Evolutionary conservation across 805 yeast genomes (phyloP).

Genomic region (Kurtzmaniella fragi): DNA sequence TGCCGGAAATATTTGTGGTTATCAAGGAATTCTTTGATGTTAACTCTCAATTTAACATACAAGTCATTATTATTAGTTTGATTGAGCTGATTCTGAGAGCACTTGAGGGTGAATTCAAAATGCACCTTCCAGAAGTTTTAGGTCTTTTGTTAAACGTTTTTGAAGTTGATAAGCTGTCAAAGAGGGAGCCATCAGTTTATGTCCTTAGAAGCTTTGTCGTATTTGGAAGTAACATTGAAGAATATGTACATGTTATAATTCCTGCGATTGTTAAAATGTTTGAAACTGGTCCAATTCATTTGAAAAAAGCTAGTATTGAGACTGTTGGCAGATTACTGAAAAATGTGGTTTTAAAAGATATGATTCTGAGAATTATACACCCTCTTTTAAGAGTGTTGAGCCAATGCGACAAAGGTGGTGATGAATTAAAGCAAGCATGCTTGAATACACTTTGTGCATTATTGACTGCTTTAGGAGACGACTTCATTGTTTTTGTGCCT

Average conservation of each 20-base stretch:
- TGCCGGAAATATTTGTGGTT: slow-evolving; percentile 68
- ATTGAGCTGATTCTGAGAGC: slow-evolving; percentile 83
- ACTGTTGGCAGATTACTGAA: slow-evolving; percentile 79
- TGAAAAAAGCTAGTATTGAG: slow-evolving; percentile 71
- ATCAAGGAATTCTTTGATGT: slow-evolving; percentile 66
- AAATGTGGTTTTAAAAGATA: slow-evolving; percentile 68
- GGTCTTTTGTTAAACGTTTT: slow-evolving; percentile 72
- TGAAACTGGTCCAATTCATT: slow-evolving; percentile 58
- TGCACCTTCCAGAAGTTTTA: slow-evolving; percentile 71
- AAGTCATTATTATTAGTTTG: slow-evolving; percentile 72
- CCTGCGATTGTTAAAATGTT: slow-evolving; percentile 80
- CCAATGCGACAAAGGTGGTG: slow-evolving; percentile 15
- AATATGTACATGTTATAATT: slow-evolving; percentile 79
- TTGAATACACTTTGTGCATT: slow-evolving; percentile 78
- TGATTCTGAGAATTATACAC: slow-evolving; percentile 87
- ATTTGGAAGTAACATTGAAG: slow-evolving; percentile 85
- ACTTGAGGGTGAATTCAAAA: slow-evolving; percentile 87
- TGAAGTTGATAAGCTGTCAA: slow-evolving; percentile 63
- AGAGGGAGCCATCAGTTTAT: slow-evolving; percentile 58
- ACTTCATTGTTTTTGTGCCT: slow-evolving; percentile 82
- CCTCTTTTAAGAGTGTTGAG: slow-evolving; percentile 69
- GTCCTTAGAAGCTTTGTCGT: slow-evolving; percentile 80
- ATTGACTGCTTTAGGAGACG: slow-evolving; percentile 76
- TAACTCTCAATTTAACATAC: slow-evolving; percentile 48
- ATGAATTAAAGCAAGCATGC: slow-evolving; percentile 56